phyloP scores from a whole-genome alignment of 306 rosid species.

The Begonia fuchsioides region DNA sequence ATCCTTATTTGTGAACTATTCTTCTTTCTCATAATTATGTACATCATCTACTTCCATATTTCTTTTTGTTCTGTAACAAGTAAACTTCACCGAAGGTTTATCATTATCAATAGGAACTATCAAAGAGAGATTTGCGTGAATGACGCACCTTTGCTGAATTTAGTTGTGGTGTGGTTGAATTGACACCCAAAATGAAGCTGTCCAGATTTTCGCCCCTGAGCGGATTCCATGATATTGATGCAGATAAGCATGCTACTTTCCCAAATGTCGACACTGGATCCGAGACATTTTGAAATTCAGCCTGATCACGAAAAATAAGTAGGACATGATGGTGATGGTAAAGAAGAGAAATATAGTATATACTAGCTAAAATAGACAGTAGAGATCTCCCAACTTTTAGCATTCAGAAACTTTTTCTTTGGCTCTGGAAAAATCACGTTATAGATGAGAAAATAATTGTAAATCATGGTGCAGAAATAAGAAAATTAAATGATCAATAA shows the following conservation, averaged over 20 bases:
- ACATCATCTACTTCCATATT: too few relatives aligned
- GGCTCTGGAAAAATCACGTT: background rate
- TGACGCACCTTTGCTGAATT: conserved; percentile 70
- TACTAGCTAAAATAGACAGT: too few relatives aligned
- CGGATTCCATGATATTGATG: conserved; percentile 76
- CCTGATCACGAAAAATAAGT: conserved; percentile 29
- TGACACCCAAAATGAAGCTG: conserved; percentile 67
- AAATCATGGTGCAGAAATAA: background rate
- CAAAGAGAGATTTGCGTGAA: too few relatives aligned
- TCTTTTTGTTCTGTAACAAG: too few relatives aligned
- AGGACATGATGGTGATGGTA: background rate
- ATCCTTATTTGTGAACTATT: background rate
- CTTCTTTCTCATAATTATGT: too few relatives aligned
- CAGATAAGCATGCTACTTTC: conserved; percentile 53
- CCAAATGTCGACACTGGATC: conserved; percentile 66
- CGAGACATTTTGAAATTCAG: conserved; percentile 80
- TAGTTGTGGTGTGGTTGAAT: conserved; percentile 53
- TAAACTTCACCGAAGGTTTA: too few relatives aligned
- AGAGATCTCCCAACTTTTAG: too few relatives aligned
- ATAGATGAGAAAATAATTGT: background rate
- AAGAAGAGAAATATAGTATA: too few relatives aligned
- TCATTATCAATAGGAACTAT: too few relatives aligned
- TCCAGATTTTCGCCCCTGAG: conserved; percentile 31
- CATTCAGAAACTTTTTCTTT: too few relatives aligned
- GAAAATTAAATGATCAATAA: too few relatives aligned